phyloP scores from a whole-genome alignment of 176 grass and related monocot species.

The maize (Zea mays) region Zm-B73-REFERENCE-NAM-5.0 NC_050098.1:162201501-162202000 shows the following conservation, averaged over 20 bases:
- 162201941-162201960: conserved; percentile 92
- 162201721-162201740: conserved; percentile 74
- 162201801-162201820: conserved; percentile 72
- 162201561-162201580: conserved; percentile 9
- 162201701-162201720: conserved; percentile 71
- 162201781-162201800: conserved; percentile 66
- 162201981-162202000: conserved; percentile 94
- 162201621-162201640: not conserved
- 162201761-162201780: conserved; percentile 79
- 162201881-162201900: conserved; percentile 65
- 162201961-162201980: conserved; percentile 82
- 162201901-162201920: conserved; percentile 90
- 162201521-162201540: conserved; percentile 18
- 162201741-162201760: conserved; percentile 75
- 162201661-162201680: conserved; percentile 55
- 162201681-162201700: conserved; percentile 83
- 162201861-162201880: conserved; percentile 66
- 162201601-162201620: not conserved
- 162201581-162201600: conserved; percentile 1
- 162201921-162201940: conserved; percentile 84
- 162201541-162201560: conserved; percentile 17
- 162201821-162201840: conserved; percentile 79
- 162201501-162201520: conserved; percentile 4
- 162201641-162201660: conserved; percentile 32
- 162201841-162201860: conserved; percentile 65